phyloP scores from a whole-genome alignment of 2,329 filamentous ascomycete genomes.

The Raffaelea deltoideospora region DNA sequence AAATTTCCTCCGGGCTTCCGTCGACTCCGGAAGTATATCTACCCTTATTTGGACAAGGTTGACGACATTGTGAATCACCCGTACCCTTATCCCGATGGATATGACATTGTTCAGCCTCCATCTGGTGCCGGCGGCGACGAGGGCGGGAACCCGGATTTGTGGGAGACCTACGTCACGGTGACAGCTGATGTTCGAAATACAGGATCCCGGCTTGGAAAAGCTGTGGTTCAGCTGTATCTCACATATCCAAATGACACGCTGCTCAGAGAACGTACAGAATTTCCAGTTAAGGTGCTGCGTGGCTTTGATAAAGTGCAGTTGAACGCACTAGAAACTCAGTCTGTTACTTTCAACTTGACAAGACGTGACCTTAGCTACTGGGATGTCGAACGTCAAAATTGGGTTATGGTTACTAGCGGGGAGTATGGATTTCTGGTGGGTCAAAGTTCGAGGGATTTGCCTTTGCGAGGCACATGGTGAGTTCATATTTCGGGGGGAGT shows the following conservation, averaged over 20 bases:
- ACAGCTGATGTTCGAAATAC: conserved; percentile 38
- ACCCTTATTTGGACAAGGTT: conserved; percentile 47
- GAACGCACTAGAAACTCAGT: conserved; percentile 28
- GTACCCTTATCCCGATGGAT: conserved; percentile 41
- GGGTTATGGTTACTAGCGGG: conserved; percentile 18
- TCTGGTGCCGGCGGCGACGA: conserved; percentile 56
- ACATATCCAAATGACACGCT: conserved; percentile 19
- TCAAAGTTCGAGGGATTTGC: conserved; percentile 10
- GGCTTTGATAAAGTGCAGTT: conserved; percentile 58
- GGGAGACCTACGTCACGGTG: conserved; percentile 36
- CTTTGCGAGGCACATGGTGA: conserved; percentile 8
- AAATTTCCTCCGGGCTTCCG: conserved; percentile 44
- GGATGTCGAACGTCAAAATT: conserved; percentile 33
- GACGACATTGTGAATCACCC: conserved; percentile 23
- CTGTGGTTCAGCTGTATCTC: conserved; percentile 32
- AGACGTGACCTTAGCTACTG: conserved; percentile 39
- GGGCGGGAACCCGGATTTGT: conserved; percentile 53
- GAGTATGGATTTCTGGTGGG: conserved; percentile 9
- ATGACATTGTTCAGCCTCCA: conserved; percentile 27
- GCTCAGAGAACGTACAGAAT: conserved; percentile 6
- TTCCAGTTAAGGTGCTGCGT: conserved; percentile 41
- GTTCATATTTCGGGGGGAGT: no score
- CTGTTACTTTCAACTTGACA: conserved; percentile 27
- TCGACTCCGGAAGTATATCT: conserved; percentile 54
- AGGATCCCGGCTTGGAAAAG: conserved; percentile 26